Conservation (phyloP, 192 early-diverging fungal species). For the Gaertneriomyces sp. region DNA sequence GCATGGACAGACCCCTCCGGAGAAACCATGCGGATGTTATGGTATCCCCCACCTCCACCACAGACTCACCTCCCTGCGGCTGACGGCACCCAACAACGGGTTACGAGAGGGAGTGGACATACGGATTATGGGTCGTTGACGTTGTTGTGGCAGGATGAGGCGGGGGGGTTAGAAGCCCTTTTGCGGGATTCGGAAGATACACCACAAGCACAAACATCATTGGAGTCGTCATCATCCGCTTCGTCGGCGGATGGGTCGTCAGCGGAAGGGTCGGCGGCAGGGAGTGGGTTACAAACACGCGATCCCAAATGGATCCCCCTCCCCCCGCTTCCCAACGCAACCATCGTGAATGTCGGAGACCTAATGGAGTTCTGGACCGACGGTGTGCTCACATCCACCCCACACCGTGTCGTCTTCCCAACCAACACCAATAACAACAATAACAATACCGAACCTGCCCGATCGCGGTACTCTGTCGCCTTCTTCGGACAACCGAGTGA, state of each 20-base stretch:
- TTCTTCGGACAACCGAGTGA: slow-evolving; percentile 31
- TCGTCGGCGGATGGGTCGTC: too few species aligned
- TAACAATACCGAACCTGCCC: slow-evolving; percentile 36
- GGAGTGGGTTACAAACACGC: too few species aligned
- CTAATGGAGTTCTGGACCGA: slow-evolving; percentile 30
- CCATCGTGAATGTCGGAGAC: slow-evolving; percentile 49
- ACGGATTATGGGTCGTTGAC: slow-evolving; percentile 70
- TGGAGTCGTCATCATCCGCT: too few species aligned
- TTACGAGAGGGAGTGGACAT: slow-evolving; percentile 36
- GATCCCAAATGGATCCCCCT: slow-evolving; percentile 53
- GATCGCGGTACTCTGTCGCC: slow-evolving; percentile 25
- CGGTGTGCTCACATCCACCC: slow-evolving; percentile 41
- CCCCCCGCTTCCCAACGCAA: slow-evolving; percentile 50
- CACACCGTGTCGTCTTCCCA: slow-evolving; percentile 50
- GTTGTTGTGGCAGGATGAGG: slow-evolving; percentile 63
- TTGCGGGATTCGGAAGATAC: slow-evolving; percentile 16
- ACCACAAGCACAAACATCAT: too few species aligned
- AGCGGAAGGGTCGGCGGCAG: too few species aligned
- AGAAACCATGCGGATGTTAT: slow-evolving; percentile 54
- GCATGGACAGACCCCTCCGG: slow-evolving; percentile 18
- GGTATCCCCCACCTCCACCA: slow-evolving; percentile 51
- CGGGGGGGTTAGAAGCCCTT: slow-evolving; percentile 37
- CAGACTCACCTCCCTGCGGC: slow-evolving; percentile 15
- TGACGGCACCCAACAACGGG: slow-evolving; percentile 3
- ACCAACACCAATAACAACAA: not conserved